phyloP scores from a whole-genome alignment of 345 rosid genomes.

The Garcia nutans region DNA sequence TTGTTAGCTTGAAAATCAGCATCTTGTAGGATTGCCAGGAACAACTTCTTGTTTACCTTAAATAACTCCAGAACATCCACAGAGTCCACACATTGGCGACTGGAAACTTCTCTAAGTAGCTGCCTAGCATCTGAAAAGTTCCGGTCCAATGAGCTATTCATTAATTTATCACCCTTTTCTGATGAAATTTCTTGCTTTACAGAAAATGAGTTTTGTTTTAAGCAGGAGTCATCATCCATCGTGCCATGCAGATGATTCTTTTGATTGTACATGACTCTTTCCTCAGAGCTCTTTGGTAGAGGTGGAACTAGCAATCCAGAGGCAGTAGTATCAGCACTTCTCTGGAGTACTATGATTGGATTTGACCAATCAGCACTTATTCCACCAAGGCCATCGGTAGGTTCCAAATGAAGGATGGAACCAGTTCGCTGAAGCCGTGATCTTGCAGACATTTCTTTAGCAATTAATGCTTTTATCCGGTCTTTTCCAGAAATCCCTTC shows the following conservation, averaged over 20 bases:
- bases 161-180: constrained; percentile 9
- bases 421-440: constrained; percentile 21
- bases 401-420: constrained; percentile 28
- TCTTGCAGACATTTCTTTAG: constrained; percentile 31
- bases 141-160: constrained; percentile 11
- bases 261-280: neutral
- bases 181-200: constrained; percentile 10
- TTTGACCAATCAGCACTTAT: constrained; percentile 29
- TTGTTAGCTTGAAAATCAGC: constrained; percentile 32
- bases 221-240: neutral
- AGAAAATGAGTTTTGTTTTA: constrained; percentile 11
- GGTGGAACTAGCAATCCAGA: constrained; percentile 18
- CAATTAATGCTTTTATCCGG: constrained; percentile 17
- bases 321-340: constrained; percentile 20
- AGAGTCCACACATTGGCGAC: constrained; percentile 48
- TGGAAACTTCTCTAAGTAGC: constrained; percentile 22
- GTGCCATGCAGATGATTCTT: neutral
- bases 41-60: constrained; percentile 52
- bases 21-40: constrained; percentile 47
- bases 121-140: constrained; percentile 19
- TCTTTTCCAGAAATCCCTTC: constrained; percentile 17
- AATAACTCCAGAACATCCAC: constrained; percentile 59
- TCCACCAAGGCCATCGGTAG: constrained; percentile 27
- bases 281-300: constrained; percentile 7
- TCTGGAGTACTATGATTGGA: constrained; percentile 46